phyloP scores from a whole-genome alignment of 2,329 filamentous ascomycete genomes.

The Beauveria pseudobassiana region DNA sequence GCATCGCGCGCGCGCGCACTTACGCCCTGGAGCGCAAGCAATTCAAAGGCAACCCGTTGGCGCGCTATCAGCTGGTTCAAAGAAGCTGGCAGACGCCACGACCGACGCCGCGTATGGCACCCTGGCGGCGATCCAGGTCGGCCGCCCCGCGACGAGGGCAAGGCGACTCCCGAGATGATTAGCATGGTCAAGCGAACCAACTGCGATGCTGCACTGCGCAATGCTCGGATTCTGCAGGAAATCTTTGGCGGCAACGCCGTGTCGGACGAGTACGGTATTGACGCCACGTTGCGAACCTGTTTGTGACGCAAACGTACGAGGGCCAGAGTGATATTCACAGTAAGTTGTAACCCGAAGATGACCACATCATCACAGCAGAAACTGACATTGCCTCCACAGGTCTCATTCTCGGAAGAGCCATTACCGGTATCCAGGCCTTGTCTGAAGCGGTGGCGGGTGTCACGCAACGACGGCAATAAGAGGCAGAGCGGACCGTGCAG shows the following conservation, averaged over 20 bases:
- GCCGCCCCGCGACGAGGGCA: constrained; percentile 80
- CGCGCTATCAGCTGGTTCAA: constrained; percentile 93
- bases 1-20: constrained; percentile 67
- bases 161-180: constrained; percentile 90
- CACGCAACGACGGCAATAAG: not conserved
- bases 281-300: constrained; percentile 89
- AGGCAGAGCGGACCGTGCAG: not conserved
- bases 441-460: constrained; percentile 31
- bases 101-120: constrained; percentile 89
- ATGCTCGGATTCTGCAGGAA: constrained; percentile 79
- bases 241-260: constrained; percentile 98
- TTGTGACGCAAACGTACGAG: constrained; percentile 97
- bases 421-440: constrained; percentile 72
- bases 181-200: constrained; percentile 96
- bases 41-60: constrained; percentile 91
- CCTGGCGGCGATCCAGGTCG: constrained; percentile 85
- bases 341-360: constrained; percentile 41
- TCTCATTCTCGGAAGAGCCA: constrained; percentile 60
- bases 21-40: constrained; percentile 93
- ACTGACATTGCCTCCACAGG: constrained; percentile 35
- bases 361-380: not conserved
- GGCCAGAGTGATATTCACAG: constrained; percentile 97
- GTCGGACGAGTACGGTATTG: constrained; percentile 93
- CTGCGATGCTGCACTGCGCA: constrained; percentile 79
- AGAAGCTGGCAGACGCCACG: constrained; percentile 88